Conservation (phyloP, 2,329 filamentous ascomycete genomes). For the Epichloe hybrida region DNA sequence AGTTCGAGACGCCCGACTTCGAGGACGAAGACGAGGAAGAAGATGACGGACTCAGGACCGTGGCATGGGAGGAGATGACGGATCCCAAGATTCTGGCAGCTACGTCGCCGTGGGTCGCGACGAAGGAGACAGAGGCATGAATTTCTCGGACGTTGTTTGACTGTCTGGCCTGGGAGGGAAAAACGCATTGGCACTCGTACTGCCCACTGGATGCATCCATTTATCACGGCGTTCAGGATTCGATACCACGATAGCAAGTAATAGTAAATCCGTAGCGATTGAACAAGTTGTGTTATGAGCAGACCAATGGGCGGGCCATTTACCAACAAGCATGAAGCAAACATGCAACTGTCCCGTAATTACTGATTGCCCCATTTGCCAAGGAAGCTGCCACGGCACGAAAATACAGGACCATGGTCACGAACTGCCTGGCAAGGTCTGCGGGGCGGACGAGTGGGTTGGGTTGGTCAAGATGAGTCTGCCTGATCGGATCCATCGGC, state of each 20-base stretch:
- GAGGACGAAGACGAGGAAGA: conserved; percentile 46
- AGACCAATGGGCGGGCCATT: too few relatives aligned
- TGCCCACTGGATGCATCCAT: background rate
- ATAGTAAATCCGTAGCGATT: background rate
- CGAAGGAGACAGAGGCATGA: background rate
- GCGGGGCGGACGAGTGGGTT: too few relatives aligned
- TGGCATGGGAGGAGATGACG: conserved; percentile 49
- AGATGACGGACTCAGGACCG: conserved; percentile 47
- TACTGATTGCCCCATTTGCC: background rate
- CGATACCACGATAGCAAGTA: background rate
- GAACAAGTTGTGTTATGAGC: background rate
- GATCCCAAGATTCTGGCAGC: conserved; percentile 51
- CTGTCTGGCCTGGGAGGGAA: too few relatives aligned
- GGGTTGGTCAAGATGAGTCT: too few relatives aligned
- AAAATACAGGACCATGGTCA: background rate
- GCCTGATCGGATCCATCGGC: too few relatives aligned
- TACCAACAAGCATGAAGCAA: background rate
- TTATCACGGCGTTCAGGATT: background rate
- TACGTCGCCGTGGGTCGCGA: conserved; percentile 7
- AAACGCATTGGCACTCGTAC: too few relatives aligned
- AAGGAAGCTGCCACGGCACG: background rate
- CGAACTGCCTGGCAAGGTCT: background rate
- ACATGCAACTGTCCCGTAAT: background rate
- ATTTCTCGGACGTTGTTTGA: background rate
- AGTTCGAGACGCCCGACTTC: conserved; percentile 60